Evolutionary conservation across 2,329 filamentous ascomycete species (phyloP), one percentile per base, ranked within the genome.

Genomic region (Conoideocrella luteorostrata): DNA sequence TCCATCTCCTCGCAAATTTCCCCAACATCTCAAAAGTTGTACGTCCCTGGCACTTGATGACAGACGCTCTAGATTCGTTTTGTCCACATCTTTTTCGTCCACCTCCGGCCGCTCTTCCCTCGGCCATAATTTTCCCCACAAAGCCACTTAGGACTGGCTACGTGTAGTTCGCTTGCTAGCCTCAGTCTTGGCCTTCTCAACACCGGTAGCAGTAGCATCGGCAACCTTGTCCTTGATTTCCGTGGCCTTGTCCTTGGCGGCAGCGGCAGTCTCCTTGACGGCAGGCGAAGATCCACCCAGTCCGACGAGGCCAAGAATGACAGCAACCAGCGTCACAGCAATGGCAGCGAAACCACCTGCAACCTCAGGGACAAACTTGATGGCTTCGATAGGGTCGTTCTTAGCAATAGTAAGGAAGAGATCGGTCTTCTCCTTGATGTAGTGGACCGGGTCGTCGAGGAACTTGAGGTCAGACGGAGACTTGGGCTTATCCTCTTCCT

Each of bases 311-410:
- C 79, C 76, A 50, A 86, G 68, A 51, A 94, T 67, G 51, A 95
- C 57, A 53, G 84, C 80, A 49, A 95, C 63, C 53, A 93, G 60
- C 39, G 84, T 81, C 45, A 88, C 69, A 36, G 83, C 63, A 51
- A 89, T 64, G 53, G 83, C 86, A 60, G 74, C 85, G 59, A 95
- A 71, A 59, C 81, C 87, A 60, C 82, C 89, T 51, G 89, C 88
- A 56, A 95, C 84, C 71, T 96, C 93, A 53, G 93, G 93, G 52
- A 96, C 86, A 57, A 88, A 86, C 72, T 88, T 87, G 70, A 90
- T 72, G 42, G 90, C 90, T 70, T 89, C 75, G 53, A 95, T 58
- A 46, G 90, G 89, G 68, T 94, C 84, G 57, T 80, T 78, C 74
- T 88, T 80, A 64, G 72, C 86, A 58, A 97, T 83, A 56, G 82